phyloP scores from a whole-genome alignment of 2,329 filamentous ascomycete species.

The Alternaria consortialis region DNA sequence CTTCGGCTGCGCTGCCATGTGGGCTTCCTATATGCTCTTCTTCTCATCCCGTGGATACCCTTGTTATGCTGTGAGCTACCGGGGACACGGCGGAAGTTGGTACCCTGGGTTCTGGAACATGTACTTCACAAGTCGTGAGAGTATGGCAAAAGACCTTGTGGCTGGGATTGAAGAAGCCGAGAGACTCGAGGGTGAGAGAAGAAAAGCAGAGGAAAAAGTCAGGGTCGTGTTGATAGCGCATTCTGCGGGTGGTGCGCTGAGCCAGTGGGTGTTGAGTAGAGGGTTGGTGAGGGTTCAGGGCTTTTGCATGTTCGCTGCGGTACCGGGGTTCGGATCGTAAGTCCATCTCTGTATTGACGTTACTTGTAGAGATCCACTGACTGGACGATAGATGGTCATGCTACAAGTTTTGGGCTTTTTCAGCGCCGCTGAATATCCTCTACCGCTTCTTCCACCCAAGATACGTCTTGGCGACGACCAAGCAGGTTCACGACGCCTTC shows the following conservation, averaged over 20 bases:
- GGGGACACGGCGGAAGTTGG: conserved; percentile 64
- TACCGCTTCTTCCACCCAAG: conserved; percentile 61
- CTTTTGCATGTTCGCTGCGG: conserved; percentile 57
- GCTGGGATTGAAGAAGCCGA: conserved; percentile 51
- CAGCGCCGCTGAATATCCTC: conserved; percentile 35
- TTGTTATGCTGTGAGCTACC: conserved; percentile 63
- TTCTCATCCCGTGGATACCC: conserved; percentile 57
- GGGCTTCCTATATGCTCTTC: conserved; percentile 62
- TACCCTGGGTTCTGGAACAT: conserved; percentile 60
- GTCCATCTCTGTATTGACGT: conserved; percentile 38
- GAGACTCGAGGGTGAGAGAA: conserved; percentile 42
- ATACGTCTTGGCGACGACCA: conserved; percentile 62
- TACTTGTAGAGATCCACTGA: no score
- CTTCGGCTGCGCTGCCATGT: conserved; percentile 64
- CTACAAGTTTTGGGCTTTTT: conserved; percentile 38
- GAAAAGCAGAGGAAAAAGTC: conserved; percentile 22
- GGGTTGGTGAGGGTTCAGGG: conserved; percentile 54
- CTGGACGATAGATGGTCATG: conserved; percentile 11
- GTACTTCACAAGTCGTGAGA: conserved; percentile 56
- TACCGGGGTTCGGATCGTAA: conserved; percentile 58
- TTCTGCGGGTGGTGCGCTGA: conserved; percentile 62
- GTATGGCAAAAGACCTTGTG: conserved; percentile 43
- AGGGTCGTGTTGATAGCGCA: conserved; percentile 61
- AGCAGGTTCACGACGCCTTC: conserved; percentile 61
- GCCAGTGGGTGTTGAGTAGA: conserved; percentile 60